Base-by-base conservation (phyloP, 495 filamentous ascomycete genomes). In the Oleoguttula mirabilis region DNA sequence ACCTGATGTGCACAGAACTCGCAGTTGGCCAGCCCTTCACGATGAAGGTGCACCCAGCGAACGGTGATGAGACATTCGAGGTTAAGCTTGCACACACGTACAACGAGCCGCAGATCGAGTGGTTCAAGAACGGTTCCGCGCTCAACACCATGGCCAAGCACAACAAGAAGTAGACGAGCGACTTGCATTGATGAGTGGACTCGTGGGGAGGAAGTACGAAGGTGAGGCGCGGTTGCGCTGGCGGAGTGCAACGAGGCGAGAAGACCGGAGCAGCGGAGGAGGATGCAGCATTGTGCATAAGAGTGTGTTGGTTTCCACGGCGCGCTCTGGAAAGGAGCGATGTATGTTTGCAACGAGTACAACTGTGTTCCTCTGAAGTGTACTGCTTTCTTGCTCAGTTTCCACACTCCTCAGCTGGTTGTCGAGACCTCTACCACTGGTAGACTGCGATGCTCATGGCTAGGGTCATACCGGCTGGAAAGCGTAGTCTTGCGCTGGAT, bases 111-210 rank as follows among this genome's bases (percentile, higher is more conserved):
- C 90, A 98, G 72, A 84, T 96, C 43, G 76, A 92, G 70, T 98
- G 90, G 90, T 98, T 98, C 77, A 83, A 83, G 68, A 84, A 95
- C 58, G 90, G 90, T 45, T 87, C 80, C 56, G 90, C 90, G 37
- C 71, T 98, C 55, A 98, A 98, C 75, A 92, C 87, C 55, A 98
- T 98, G 90, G 84, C 90, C 55, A 88, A 92, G 75, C 16, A 19
- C 7, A 7, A 28, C 25, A 28, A 28, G 25, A 7, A 28, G 25
- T 28, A 28, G 25, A 7, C 7, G 25, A n/a, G n/a, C 7, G 25
- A 28, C 7, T 28, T 7, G 25, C 25, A 7, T 7, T 28, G 25
- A n/a, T n/a, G 25, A 28, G n/a, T 28, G 25, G 25, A 28, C n/a
- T n/a, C n/a, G n/a, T n/a, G n/a, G n/a, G n/a, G n/a, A n/a, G n/a